phyloP scores from a whole-genome alignment of 257 asterid genomes.

The Solanum phureja region DNA sequence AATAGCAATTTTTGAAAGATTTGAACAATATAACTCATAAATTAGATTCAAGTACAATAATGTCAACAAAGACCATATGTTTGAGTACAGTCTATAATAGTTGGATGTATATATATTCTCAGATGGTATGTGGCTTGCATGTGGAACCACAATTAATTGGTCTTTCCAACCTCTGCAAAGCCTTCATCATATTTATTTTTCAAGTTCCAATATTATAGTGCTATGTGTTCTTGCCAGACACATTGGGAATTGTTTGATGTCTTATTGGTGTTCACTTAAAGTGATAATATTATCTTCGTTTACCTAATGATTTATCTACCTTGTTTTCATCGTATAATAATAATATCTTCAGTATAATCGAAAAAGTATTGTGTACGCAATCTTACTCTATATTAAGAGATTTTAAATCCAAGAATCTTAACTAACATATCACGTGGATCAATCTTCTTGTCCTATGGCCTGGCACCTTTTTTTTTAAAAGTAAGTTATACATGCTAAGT shows the following conservation, averaged over 20 bases:
- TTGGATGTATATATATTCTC: not conserved
- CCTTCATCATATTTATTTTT: conserved; percentile 4
- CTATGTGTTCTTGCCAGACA: conserved; percentile 15
- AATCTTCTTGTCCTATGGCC: not conserved
- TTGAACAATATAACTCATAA: not conserved
- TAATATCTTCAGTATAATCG: not conserved
- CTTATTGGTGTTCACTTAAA: conserved; percentile 25
- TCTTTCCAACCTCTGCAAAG: not conserved
- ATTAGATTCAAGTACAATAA: not conserved
- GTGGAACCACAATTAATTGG: not conserved
- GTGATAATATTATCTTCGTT: not conserved
- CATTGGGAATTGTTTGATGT: conserved; percentile 27
- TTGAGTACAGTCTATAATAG: not conserved
- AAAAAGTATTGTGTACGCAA: too few relatives aligned
- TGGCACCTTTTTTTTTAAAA: not conserved
- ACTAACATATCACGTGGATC: conserved; percentile 1
- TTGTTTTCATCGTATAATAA: not conserved
- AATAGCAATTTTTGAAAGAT: not conserved
- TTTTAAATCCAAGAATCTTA: not conserved
- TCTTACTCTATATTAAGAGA: not conserved
- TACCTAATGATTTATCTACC: not conserved
- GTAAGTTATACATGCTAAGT: conserved; percentile 20
- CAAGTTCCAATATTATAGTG: conserved; percentile 31
- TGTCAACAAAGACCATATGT: not conserved
- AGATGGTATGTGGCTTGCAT: not conserved